phyloP scores from a whole-genome alignment of 768 basidiomycete species.

The Amanita molliuscula region DNA sequence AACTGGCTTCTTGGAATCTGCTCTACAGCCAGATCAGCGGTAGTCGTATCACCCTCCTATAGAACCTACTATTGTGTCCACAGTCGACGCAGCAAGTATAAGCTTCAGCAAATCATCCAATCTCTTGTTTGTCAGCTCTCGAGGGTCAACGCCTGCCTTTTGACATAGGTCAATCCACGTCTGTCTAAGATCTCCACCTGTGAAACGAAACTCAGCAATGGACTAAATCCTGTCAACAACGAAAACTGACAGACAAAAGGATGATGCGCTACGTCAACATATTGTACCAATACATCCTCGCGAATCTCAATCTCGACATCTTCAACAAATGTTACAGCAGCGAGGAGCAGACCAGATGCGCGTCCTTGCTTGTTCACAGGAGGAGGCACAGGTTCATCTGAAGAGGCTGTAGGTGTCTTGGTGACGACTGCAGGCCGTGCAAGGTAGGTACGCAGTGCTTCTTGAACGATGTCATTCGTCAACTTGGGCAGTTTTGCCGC shows the following conservation, averaged over 20 bases:
- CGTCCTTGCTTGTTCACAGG: constrained; percentile 40
- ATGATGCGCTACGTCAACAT: constrained; percentile 70
- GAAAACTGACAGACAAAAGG: constrained; percentile 42
- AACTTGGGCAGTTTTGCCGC: constrained; percentile 33
- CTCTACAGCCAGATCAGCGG: constrained; percentile 16
- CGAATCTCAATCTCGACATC: constrained; percentile 27
- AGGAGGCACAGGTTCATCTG: constrained; percentile 20
- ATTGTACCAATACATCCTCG: constrained; percentile 39
- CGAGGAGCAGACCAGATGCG: constrained; percentile 41
- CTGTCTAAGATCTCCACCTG: constrained; percentile 42
- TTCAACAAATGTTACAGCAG: constrained; percentile 36
- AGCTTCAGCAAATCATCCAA: constrained; percentile 38
- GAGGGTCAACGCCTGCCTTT: constrained; percentile 56
- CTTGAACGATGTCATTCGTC: constrained; percentile 41
- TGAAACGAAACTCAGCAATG: background rate
- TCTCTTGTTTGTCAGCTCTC: constrained; percentile 40
- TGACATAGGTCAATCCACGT: constrained; percentile 83
- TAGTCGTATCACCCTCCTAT: background rate
- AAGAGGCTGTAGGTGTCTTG: constrained; percentile 15
- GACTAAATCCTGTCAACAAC: background rate
- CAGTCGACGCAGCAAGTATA: constrained; percentile 36
- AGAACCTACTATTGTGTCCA: constrained; percentile 34
- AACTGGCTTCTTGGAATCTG: constrained; percentile 58
- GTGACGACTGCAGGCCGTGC: constrained; percentile 21
- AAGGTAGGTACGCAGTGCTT: constrained; percentile 43